Percentiles rank a stretch among this genome's conserved stretches.
These are phyloP conservation scores for Brassica incana DNA, from an alignment of 345 rosid genomes.

Conservation along the genomic window DNA sequence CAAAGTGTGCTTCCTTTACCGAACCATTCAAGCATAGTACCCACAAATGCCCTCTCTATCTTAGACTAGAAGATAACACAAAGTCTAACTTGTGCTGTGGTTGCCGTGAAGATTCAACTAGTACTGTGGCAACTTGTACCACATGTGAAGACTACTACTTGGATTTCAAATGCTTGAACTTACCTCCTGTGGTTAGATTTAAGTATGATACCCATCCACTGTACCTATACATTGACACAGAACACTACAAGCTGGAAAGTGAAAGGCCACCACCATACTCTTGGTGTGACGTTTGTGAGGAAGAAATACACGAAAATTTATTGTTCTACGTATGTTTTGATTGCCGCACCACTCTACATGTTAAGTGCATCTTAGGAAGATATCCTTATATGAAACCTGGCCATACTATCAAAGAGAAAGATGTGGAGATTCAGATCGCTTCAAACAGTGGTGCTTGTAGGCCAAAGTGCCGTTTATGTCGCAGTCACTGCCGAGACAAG, in stretches of 20 bases:
- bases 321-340: neutral
- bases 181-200: neutral
- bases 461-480: neutral
- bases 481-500: neutral
- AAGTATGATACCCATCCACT: neutral
- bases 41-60: too few relatives aligned
- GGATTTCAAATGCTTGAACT: neutral
- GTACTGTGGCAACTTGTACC: neutral
- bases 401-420: neutral
- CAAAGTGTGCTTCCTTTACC: too few relatives aligned
- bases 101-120: neutral
- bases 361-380: neutral
- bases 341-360: neutral
- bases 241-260: neutral
- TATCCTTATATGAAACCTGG: neutral
- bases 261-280: neutral
- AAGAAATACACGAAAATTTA: neutral
- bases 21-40: too few relatives aligned
- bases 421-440: neutral
- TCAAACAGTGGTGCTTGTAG: neutral
- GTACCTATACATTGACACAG: neutral
- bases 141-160: neutral
- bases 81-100: too few relatives aligned
- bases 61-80: too few relatives aligned
- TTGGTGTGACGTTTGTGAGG: neutral